Conservation (phyloP, 768 basidiomycete genomes). For the Trametopsis cervina region DNA sequence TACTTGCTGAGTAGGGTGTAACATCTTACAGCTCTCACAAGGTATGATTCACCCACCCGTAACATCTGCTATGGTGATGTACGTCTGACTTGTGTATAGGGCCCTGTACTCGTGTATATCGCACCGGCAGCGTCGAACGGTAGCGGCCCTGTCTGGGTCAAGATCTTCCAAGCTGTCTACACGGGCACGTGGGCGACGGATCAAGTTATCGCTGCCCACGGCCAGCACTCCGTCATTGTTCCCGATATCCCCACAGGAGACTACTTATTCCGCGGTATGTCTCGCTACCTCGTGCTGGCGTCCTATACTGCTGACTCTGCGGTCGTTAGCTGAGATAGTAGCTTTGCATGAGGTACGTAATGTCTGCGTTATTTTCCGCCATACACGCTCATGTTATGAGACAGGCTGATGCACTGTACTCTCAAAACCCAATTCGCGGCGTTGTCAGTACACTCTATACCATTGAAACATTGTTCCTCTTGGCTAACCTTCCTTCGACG, state of each 20-base stretch:
- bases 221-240: conserved; percentile 7
- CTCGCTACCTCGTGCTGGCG: not conserved
- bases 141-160: conserved; percentile 8
- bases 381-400: no score
- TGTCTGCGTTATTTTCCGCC: not conserved
- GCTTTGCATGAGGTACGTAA: conserved; percentile 2
- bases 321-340: conserved; percentile 4
- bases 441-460: conserved; percentile 2
- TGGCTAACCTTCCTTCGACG: not conserved
- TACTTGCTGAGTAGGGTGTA: no score
- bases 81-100: not conserved
- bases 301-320: not conserved
- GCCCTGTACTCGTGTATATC: conserved; percentile 7
- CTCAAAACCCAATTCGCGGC: conserved; percentile 8
- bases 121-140: conserved; percentile 9
- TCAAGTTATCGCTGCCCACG: conserved; percentile 8
- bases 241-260: conserved; percentile 7
- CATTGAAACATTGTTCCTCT: not conserved
- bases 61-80: not conserved
- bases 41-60: not conserved
- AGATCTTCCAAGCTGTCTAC: conserved; percentile 9
- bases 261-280: conserved; percentile 9
- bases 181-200: conserved; percentile 8
- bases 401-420: conserved; percentile 9
- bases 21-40: conserved; percentile 1